phyloP scores from a whole-genome alignment of 805 yeast genomes.

The Blastobotrys chiropterorum region DNA sequence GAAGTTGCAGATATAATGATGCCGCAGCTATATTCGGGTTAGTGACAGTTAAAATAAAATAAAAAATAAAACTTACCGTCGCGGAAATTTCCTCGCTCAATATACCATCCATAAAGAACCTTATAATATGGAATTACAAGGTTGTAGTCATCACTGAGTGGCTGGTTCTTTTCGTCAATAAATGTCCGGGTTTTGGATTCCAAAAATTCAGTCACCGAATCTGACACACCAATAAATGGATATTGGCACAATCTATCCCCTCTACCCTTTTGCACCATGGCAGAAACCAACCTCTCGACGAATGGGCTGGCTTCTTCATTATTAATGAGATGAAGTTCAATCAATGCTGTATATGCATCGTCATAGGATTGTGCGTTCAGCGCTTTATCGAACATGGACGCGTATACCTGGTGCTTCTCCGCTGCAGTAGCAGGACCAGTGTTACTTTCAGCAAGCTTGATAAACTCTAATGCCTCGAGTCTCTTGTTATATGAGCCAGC shows the following conservation, averaged over 20 bases:
- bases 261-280: constrained; percentile 31
- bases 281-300: constrained; percentile 15
- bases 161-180: constrained; percentile 12
- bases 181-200: constrained; percentile 27
- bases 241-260: constrained; percentile 37
- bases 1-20: constrained; percentile 34
- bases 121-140: constrained; percentile 41
- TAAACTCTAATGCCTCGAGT: constrained; percentile 27
- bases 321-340: constrained; percentile 15
- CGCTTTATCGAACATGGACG: constrained; percentile 21
- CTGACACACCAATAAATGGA: constrained; percentile 40
- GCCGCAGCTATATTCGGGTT: constrained; percentile 26
- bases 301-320: constrained; percentile 9
- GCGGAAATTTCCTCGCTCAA: constrained; percentile 44
- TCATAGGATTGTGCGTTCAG: constrained; percentile 29
- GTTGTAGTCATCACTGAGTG: constrained; percentile 24
- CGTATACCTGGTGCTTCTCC: constrained; percentile 23
- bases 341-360: constrained; percentile 33
- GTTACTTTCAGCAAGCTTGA: constrained; percentile 23
- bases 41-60: neutral
- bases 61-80: constrained; percentile 28
- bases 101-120: constrained; percentile 46
- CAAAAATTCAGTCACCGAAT: constrained; percentile 39
- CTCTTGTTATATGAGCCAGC: neutral
- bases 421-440: constrained; percentile 22